Evolutionary conservation across 306 rosid genomes (phyloP), one percentile per base, ranked within the genome.

Genomic region (Nissolia schottii): DNA sequence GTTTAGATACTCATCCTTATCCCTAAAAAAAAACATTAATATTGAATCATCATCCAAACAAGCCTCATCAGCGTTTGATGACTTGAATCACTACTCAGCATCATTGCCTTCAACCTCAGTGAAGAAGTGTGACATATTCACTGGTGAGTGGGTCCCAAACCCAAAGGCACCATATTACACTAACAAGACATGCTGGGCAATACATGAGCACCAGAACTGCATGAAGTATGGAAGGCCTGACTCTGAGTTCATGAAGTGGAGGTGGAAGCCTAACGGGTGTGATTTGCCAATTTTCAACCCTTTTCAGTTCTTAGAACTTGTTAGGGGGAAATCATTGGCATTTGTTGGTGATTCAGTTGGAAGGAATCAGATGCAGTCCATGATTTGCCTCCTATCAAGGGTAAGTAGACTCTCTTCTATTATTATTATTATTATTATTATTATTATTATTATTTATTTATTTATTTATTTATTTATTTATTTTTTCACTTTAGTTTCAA

Each of bases 261-360:
- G 77, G 45, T 93, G 98, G 98, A 87, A 85, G 66, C 98, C 98
- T 18, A 82, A 83, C 74, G 96, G 71, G 0, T 93, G 98, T 71
- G 90, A 93, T 0, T 72, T 93, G 0, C 97, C 96, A 0, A 43
- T 88, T 2, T 90, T 93, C 71, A 87, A 93, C 31, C 96, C 98
- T 5, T 86, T 87, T 19, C 92, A 89, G 78, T 93, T 93, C 37
- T 79, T 93, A 0, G 97, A 93, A 8, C 35, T 93, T 45, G 57
- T 93, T 3, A 85, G 94, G 48, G 96, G 83, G 10, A 90, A 90
- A 64, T 88, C 98, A 10, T 35, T 93, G 86, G 98, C 97, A 45
- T 93, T 93, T 77, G 86, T 93, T 64, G 97, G 98, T 19, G 98
- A 93, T 51, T 93, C 98, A 7, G 96, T 93, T n/a, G 96, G 89